phyloP scores from a whole-genome alignment of 2,329 filamentous ascomycete genomes.

The Trichoderma atrobrunneum region DNA sequence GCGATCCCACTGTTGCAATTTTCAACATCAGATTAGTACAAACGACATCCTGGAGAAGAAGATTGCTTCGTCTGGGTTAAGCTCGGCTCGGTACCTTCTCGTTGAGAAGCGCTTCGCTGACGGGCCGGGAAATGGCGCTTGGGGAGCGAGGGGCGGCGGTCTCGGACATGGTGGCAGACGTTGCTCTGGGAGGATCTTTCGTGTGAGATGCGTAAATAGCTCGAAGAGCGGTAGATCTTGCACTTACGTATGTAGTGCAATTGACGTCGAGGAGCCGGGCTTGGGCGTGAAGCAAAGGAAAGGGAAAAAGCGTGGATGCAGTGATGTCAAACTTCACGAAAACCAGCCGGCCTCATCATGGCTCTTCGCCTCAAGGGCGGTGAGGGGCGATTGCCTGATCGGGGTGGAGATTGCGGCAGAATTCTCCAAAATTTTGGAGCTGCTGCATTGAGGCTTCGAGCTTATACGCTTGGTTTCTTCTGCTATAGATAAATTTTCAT shows the following conservation, averaged over 20 bases:
- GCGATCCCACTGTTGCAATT: conserved; percentile 80
- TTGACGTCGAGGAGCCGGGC: conserved; percentile 19
- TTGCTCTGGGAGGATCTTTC: neutral
- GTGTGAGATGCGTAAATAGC: neutral
- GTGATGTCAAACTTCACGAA: conserved; percentile 39
- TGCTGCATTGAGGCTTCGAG: neutral
- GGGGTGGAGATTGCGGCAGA: conserved; percentile 40
- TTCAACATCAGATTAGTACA: neutral
- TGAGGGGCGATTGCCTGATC: conserved; percentile 31
- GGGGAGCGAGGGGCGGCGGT: conserved; percentile 51
- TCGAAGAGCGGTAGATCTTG: neutral
- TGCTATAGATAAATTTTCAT: neutral
- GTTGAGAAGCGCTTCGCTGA: conserved; percentile 97
- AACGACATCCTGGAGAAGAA: conserved; percentile 23
- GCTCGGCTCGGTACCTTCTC: conserved; percentile 73
- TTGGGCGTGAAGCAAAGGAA: conserved; percentile 27
- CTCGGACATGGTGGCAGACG: conserved; percentile 50
- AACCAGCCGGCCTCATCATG: conserved; percentile 37
- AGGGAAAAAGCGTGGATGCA: conserved; percentile 30
- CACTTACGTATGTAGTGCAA: conserved; percentile 23
- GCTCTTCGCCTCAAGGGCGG: conserved; percentile 41
- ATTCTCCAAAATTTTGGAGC: conserved; percentile 43
- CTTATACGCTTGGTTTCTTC: neutral
- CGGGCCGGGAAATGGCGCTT: conserved; percentile 71
- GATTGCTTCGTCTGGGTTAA: neutral